These are phyloP conservation scores for Mucor sp. DNA, from an alignment of 371 early-diverging fungal genomes.

Conservation along the genomic window DNA sequence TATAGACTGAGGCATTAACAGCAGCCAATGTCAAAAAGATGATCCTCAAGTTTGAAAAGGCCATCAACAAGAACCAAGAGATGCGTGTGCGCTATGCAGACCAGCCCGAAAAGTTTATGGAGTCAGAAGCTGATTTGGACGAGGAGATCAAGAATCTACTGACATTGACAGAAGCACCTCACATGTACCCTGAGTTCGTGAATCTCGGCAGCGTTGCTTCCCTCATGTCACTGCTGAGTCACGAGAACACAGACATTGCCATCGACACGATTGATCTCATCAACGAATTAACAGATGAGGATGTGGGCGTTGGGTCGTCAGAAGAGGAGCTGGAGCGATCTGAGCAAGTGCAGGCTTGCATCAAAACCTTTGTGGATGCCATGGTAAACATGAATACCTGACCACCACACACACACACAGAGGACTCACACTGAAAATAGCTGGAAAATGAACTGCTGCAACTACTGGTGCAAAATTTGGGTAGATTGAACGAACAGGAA, in stretches of 20 bases:
- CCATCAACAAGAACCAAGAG: constrained; percentile 85
- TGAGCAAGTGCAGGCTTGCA: constrained; percentile 65
- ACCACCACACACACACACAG: no score
- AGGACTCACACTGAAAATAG: constrained; percentile 23
- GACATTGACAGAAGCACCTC: constrained; percentile 77
- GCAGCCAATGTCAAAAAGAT: constrained; percentile 68
- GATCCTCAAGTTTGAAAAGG: constrained; percentile 83
- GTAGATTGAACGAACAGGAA: constrained; percentile 77
- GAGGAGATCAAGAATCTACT: constrained; percentile 82
- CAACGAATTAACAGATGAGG: constrained; percentile 92
- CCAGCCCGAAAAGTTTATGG: constrained; percentile 85
- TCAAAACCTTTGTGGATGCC: constrained; percentile 70
- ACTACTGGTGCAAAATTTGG: constrained; percentile 78
- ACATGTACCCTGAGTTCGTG: constrained; percentile 74
- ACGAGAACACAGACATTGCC: constrained; percentile 94
- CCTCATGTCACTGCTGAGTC: constrained; percentile 76
- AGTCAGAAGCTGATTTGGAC: constrained; percentile 94
- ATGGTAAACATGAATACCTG: constrained; percentile 54
- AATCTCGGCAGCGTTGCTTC: constrained; percentile 67
- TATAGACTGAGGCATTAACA: constrained; percentile 61
- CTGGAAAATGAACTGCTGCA: constrained; percentile 74
- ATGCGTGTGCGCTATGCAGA: constrained; percentile 83
- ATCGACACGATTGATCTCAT: constrained; percentile 84
- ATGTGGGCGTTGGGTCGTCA: constrained; percentile 61
- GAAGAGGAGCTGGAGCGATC: constrained; percentile 62